These are phyloP conservation scores for Plasmodium cynomolgi DNA, from an alignment of 169 alveolate species.

Conservation along the genomic window DNA sequence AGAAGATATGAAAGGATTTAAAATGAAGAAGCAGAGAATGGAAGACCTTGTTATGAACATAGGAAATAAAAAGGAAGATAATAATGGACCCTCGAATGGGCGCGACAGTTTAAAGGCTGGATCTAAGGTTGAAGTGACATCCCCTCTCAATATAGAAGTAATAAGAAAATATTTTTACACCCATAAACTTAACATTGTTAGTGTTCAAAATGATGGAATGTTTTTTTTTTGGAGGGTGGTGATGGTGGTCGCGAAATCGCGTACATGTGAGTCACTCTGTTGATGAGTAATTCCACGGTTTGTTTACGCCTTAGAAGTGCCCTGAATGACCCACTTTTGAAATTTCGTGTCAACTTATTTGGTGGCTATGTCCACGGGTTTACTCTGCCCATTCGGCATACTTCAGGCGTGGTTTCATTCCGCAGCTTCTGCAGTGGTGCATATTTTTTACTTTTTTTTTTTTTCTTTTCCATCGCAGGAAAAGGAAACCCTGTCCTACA, in stretches of 20 bases:
- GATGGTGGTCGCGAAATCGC: not conserved
- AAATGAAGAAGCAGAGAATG: slow-evolving; percentile 43
- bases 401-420: not conserved
- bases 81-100: not conserved
- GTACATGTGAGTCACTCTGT: not conserved
- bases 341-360: not conserved
- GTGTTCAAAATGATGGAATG: not conserved
- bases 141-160: slow-evolving; percentile 20
- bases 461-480: slow-evolving; percentile 2
- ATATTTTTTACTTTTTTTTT: not conserved
- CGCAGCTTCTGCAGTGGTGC: not conserved
- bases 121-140: not conserved
- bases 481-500: slow-evolving; percentile 59
- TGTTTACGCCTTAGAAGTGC: not conserved
- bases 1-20: slow-evolving; percentile 60
- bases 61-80: slow-evolving; percentile 20
- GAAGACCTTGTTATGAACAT: slow-evolving; percentile 10
- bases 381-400: not conserved
- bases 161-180: not conserved
- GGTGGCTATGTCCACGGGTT: not conserved
- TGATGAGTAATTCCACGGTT: not conserved
- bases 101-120: not conserved
- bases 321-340: not conserved
- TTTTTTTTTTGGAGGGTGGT: not conserved
- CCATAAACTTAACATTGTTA: not conserved